A percentile compares a stretch with the other conserved stretches of the same genome.
phyloP scores from a whole-genome alignment of 345 rosid species.

The Gossypium australe region DNA sequence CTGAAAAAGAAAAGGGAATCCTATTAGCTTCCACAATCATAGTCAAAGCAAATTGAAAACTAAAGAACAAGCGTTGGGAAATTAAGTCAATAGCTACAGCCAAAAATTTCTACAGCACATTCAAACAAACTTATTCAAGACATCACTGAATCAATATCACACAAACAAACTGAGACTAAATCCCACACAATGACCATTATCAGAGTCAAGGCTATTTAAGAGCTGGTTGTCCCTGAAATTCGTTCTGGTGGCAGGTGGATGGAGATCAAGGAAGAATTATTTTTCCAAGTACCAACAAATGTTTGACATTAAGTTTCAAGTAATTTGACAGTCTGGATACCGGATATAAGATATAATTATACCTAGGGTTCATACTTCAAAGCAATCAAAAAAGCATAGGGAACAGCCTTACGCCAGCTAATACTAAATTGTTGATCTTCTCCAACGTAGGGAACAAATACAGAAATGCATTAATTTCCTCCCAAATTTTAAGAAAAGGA shows the following conservation, averaged over 20 bases:
- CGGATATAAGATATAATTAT: background rate
- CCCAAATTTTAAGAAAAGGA: background rate
- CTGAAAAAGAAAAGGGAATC: slow-evolving; percentile 34
- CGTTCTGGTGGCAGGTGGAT: background rate
- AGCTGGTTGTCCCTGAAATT: background rate
- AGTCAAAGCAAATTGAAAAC: slow-evolving; percentile 8
- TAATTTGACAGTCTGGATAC: background rate
- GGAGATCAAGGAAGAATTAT: background rate
- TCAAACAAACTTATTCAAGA: background rate
- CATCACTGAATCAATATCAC: background rate
- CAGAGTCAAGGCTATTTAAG: background rate
- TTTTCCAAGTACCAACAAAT: background rate
- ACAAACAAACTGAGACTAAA: background rate
- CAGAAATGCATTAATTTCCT: background rate
- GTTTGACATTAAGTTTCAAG: background rate
- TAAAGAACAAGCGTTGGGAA: background rate
- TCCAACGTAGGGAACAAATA: background rate
- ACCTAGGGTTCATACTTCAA: background rate
- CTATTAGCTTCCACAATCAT: slow-evolving; percentile 8
- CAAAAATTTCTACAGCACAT: background rate
- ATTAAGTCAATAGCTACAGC: background rate
- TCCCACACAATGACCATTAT: background rate
- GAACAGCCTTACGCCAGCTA: background rate
- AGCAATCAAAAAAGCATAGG: background rate
- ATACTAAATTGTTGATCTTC: background rate